Base-by-base conservation (phyloP, 768 basidiomycete genomes). In the Phanerodontia chrysosporium region DNA sequence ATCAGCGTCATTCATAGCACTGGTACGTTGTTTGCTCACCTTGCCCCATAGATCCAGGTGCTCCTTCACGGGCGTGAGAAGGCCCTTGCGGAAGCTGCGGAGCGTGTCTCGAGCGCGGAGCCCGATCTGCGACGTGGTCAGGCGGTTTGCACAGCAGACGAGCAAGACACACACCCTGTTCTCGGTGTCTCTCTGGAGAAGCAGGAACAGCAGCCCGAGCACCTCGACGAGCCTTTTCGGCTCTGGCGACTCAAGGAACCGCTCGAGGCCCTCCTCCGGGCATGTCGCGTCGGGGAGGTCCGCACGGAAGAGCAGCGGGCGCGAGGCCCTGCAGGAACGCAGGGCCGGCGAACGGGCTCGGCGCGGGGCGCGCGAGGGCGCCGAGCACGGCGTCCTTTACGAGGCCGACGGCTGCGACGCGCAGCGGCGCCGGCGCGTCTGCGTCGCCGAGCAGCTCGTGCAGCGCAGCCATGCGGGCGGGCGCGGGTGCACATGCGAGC, bases 361-460 rank as follows among this genome's bases (percentile, higher is more conserved):
- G 27, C 6, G 68, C 65, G 12, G 73, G 62, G 9, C 80, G 61
- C 18, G 42, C 21, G 1, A 81, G 69, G 0, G 77, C 81, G 51
- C 86, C 80, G 12, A 91, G 68, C 1, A 85, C 72, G 1, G 83
- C 81, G 52, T 91, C 87, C 67, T 86, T 88, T 1, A 90, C 77
- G 1, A 91, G 74, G 0, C 86, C 85, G 0, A 92, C 76, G 0
- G 86, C 81, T 0, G 88, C 86, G 0, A 83, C 81, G 9, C 84
- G 79, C 78, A 91, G 87, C 65, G 87, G 85, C 0, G 85, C 85
- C 48, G 81, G 80, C 5, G 70, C 69, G 58, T 83, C 76, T 10
- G 65, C 62, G 18, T 81, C 77, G 5, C 68, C 61, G 35, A 76
- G 58, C 22, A 90, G 75, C 35, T 83, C 83, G 12, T n/a, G n/a